Evolutionary conservation across 2,329 filamentous ascomycete genomes (phyloP), one percentile per base, ranked within the genome.

Genomic region (Hypoxylon sp.): DNA sequence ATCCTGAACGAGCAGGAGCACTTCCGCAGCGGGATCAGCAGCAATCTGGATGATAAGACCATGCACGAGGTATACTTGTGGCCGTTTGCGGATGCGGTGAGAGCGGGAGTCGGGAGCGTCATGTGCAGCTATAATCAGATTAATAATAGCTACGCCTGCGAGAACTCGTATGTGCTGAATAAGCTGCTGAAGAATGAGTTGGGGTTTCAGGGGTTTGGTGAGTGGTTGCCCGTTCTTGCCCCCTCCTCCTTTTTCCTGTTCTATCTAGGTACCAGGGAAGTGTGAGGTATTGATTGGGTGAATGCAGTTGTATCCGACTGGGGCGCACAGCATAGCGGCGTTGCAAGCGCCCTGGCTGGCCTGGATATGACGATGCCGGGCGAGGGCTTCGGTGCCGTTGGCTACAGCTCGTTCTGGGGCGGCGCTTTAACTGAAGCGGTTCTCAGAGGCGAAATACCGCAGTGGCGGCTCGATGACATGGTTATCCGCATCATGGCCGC

Each of bases 81-180:
- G 91, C 91, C 91, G 0, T 94, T 94, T 74, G 89, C 88, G 27
- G 90, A 93, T 73, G 89, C 89, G 1, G 86, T 92, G 57, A 83
- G 83, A 51, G 90, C 90, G 5, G 89, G 90, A 3, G 88, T 90
- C 5, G 85, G 85, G 2, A 79, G 85, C 12, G 78, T 88, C 65
- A 90, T 90, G 88, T 88, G 87, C 75, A 88, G 88, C 0, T 93
- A 93, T 81, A 89, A 93, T 72, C 89, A 91, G 74, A 78, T 93
- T 78, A 96, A 96, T 80, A 92, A 91, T 77, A 92, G 88, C 4
- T 93, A 92, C 70, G 87, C 81, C 14, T 95, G 92, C 78, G 90
- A 94, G 74, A 95, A 95, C 81, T 90, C 89, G 30, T 88, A 91
- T 73, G 79, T 91, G 11, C 80, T 93, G 67, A 95, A 95, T 75